A percentile compares a stretch with the other conserved stretches of the same genome.
These are phyloP conservation scores for Cladophialophora immunda DNA, from an alignment of 2,329 filamentous ascomycete genomes.

Conservation along the genomic window DNA sequence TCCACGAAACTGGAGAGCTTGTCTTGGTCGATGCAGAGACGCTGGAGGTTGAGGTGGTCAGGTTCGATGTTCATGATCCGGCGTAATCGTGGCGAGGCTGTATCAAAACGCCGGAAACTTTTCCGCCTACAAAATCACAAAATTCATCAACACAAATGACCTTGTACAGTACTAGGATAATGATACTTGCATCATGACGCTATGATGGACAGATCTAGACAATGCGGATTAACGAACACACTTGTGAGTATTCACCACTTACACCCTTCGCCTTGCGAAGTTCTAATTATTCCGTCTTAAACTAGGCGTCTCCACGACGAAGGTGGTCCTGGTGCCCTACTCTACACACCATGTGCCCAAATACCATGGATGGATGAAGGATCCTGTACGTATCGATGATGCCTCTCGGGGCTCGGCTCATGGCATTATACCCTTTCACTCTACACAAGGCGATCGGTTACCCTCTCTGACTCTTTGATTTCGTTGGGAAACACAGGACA, in stretches of 20 bases:
- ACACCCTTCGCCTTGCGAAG: background rate
- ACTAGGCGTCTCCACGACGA: constrained; percentile 71
- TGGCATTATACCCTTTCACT: no score
- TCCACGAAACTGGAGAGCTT: constrained; percentile 78
- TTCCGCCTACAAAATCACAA: constrained; percentile 8
- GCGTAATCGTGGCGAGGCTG: constrained; percentile 13
- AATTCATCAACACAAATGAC: background rate
- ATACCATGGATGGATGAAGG: constrained; percentile 94
- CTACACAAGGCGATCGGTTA: no score
- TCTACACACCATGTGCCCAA: constrained; percentile 78
- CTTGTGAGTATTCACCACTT: constrained; percentile 37
- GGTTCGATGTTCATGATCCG: constrained; percentile 56
- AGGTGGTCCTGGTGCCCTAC: constrained; percentile 83
- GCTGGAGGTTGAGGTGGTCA: constrained; percentile 77
- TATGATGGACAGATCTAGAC: constrained; percentile 24
- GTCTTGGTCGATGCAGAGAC: constrained; percentile 87
- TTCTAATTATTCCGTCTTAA: constrained; percentile 7
- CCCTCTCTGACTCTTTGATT: background rate
- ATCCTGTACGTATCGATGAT: constrained; percentile 61
- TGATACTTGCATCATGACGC: constrained; percentile 5
- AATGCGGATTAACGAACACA: constrained; percentile 48
- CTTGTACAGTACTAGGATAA: background rate
- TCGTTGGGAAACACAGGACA: constrained; percentile 60
- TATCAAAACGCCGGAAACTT: constrained; percentile 3
- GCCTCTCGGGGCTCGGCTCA: constrained; percentile 28